These are phyloP conservation scores for Pseudopyricularia cyperi DNA, from an alignment of 2,329 filamentous ascomycete species.

Conservation along the genomic window DNA sequence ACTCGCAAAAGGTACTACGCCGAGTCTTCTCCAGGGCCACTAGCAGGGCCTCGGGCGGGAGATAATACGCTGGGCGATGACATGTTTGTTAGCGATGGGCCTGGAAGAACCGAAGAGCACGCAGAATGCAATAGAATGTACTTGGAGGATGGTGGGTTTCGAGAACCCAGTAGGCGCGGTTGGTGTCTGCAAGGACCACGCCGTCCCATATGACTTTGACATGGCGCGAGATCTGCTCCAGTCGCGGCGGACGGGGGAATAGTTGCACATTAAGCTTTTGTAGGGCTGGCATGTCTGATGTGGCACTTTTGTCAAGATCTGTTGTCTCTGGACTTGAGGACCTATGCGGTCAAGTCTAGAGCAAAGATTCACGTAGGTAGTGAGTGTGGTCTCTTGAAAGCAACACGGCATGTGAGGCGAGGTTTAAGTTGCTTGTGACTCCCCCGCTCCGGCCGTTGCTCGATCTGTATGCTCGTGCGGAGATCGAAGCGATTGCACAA, in stretches of 20 bases:
- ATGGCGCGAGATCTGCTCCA: slow-evolving; percentile 39
- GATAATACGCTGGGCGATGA: slow-evolving; percentile 50
- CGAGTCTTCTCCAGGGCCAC: slow-evolving; percentile 31
- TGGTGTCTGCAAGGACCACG: slow-evolving; percentile 42
- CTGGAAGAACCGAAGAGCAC: too few species aligned
- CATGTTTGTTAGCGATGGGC: too few species aligned
- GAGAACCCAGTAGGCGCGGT: slow-evolving; percentile 46
- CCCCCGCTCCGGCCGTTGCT: too few species aligned
- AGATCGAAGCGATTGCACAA: too few species aligned
- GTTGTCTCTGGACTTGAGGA: too few species aligned
- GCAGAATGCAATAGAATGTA: too few species aligned
- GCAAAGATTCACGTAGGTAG: too few species aligned
- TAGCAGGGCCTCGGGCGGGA: slow-evolving; percentile 36
- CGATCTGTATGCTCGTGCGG: too few species aligned
- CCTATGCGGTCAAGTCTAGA: too few species aligned
- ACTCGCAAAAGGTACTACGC: slow-evolving; percentile 40
- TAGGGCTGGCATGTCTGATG: slow-evolving; percentile 7
- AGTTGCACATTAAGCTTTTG: slow-evolving; percentile 39
- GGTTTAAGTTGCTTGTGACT: too few species aligned
- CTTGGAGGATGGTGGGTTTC: slow-evolving; percentile 51
- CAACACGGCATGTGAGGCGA: too few species aligned
- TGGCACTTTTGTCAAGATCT: not conserved
- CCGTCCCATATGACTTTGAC: slow-evolving; percentile 43
- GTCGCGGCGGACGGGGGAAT: slow-evolving; percentile 44
- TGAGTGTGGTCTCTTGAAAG: too few species aligned